Base-by-base conservation (phyloP, 768 basidiomycete species). In the Mrakia gelida region DNA sequence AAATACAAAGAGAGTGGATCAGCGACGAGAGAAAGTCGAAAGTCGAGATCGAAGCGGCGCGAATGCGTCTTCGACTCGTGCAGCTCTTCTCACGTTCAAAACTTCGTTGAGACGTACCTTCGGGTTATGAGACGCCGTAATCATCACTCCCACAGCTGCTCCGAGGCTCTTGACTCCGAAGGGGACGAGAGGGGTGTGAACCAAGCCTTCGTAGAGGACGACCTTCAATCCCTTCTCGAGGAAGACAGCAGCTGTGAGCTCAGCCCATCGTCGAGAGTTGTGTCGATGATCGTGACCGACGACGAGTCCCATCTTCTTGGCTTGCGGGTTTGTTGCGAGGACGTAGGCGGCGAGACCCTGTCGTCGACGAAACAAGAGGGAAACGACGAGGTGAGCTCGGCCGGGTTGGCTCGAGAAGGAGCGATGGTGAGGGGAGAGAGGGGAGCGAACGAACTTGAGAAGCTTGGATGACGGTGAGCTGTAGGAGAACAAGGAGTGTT, bases 51-150 rank as follows among this genome's bases (percentile, higher is more conserved):
- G 49, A 21, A 21, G 18, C 45, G 7, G 15, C 45, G 7, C 2
- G 45, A 9, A 13, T 18, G 15, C 16, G 16, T 52, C 49, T 10
- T 52, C 49, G 49, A 52, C 18, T 52, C 49, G 45, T 11, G 45
- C 45, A 45, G 11, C 49, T 18, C 49, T 52, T 52, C 18, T 16
- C 49, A 11, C 45, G 45, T 45, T 10, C 45, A 45, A 11, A 2
- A 2, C 15, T 15, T 45, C 45, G 9, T 52, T 52, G 11, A 5
- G 18, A 52, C 49, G 16, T 21, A 52, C 49, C 49, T 52, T 94
- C 0, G 93, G 94, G 82, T 95, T 95, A 81, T 95, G 94, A 79
- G 91, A 92, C 3, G 93, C 92, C 80, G 94, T 95, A 71, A 95
- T 91, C 94, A 95, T 95, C 3, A 95, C 89, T 28, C 94, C 94